phyloP scores from a whole-genome alignment of 257 asterid genomes.

The Fraxinus quadrangulata region DNA sequence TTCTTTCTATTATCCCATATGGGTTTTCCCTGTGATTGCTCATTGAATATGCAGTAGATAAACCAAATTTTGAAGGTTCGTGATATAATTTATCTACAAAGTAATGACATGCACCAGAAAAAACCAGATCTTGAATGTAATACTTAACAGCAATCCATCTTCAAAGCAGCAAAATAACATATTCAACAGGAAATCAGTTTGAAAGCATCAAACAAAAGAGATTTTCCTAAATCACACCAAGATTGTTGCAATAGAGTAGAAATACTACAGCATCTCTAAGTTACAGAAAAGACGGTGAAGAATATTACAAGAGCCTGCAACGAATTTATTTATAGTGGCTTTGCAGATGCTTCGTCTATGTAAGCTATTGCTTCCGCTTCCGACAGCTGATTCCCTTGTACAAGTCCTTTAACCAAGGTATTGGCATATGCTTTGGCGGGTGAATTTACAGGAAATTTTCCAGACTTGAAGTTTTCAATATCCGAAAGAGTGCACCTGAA shows the following conservation, averaged over 20 bases:
- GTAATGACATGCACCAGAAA: not conserved
- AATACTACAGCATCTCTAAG: conserved; percentile 13
- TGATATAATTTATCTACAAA: not conserved
- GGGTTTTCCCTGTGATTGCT: not conserved
- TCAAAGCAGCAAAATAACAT: not conserved
- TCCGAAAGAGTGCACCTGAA: conserved; percentile 68
- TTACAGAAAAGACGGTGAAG: conserved; percentile 3
- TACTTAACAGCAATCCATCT: not conserved
- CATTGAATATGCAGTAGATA: not conserved
- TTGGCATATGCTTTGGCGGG: conserved; percentile 68
- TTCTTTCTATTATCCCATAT: not conserved
- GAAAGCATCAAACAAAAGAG: not conserved
- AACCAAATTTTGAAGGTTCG: not conserved
- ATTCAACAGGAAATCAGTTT: not conserved
- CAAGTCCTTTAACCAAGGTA: conserved; percentile 75
- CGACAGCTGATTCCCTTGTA: conserved; percentile 74
- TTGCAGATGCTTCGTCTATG: conserved; percentile 62
- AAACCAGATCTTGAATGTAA: not conserved
- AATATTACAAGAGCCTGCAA: not conserved
- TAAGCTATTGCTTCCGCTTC: conserved; percentile 72
- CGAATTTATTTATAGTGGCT: conserved; percentile 56
- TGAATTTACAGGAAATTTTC: conserved; percentile 48
- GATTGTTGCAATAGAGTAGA: not conserved
- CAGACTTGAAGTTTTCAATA: conserved; percentile 59
- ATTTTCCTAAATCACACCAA: not conserved